These are phyloP conservation scores for Hydnomerulius pinastri DNA, from an alignment of 768 basidiomycete genomes.

Conservation along the genomic window DNA sequence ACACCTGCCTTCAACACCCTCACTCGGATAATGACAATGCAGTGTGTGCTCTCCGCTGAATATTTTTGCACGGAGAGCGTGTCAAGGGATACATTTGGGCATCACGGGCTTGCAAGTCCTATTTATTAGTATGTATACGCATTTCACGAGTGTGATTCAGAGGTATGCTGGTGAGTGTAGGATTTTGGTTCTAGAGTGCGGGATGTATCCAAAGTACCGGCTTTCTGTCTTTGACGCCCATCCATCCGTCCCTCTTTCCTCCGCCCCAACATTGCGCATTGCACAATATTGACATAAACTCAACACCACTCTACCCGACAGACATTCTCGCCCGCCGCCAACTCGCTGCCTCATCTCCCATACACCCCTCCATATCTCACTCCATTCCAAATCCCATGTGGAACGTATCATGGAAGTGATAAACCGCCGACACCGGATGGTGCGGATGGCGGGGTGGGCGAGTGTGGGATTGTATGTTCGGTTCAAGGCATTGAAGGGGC, in stretches of 20 bases:
- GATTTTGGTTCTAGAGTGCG: no score
- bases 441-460: conserved; percentile 95
- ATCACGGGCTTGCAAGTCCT: conserved; percentile 95
- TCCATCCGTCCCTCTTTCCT: background rate
- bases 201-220: no score
- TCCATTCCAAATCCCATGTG: conserved; percentile 87
- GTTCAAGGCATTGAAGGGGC: conserved; percentile 79
- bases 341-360: conserved; percentile 84
- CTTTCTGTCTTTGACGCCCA: no score
- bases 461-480: conserved; percentile 98
- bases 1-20: conserved; percentile 95
- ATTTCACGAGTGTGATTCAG: conserved; percentile 97
- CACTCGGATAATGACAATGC: conserved; percentile 97
- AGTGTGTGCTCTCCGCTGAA: conserved; percentile 98
- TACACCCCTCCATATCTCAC: conserved; percentile 76
- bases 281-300: background rate
- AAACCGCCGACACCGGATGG: conserved; percentile 91
- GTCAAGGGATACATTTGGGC: conserved; percentile 87
- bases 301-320: conserved; percentile 30
- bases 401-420: conserved; percentile 85
- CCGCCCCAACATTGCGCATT: no score
- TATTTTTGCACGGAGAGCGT: conserved; percentile 98
- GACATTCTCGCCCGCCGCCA: conserved; percentile 96
- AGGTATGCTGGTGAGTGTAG: conserved; percentile 86
- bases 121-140: conserved; percentile 99